Evolutionary conservation across 2,329 filamentous ascomycete genomes (phyloP).

Genomic region (Fusarium citri): DNA sequence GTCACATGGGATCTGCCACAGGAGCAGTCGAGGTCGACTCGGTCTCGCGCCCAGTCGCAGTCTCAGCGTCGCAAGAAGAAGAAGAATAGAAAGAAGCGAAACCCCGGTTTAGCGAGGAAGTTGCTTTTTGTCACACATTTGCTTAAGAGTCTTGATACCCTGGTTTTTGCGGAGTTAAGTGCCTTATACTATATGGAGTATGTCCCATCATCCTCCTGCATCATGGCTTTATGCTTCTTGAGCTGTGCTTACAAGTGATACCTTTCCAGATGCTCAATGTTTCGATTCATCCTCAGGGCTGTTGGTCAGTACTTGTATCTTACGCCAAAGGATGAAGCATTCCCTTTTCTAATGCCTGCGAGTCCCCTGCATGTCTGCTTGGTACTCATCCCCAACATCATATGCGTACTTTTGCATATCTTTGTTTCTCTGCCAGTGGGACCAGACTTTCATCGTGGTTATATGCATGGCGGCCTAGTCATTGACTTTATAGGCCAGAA

Average conservation of each 20-base stretch:
- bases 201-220: slow-evolving; percentile 40
- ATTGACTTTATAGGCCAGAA: slow-evolving; percentile 77
- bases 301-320: slow-evolving; percentile 72
- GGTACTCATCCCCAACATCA: slow-evolving; percentile 67
- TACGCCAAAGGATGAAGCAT: slow-evolving; percentile 69
- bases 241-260: slow-evolving; percentile 29
- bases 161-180: slow-evolving; percentile 74
- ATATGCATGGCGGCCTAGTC: slow-evolving; percentile 74
- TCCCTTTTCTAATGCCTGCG: slow-evolving; percentile 67
- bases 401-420: slow-evolving; percentile 71
- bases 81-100: slow-evolving; percentile 53
- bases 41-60: slow-evolving; percentile 40
- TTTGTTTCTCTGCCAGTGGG: slow-evolving; percentile 66
- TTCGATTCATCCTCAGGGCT: slow-evolving; percentile 69
- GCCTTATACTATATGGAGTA: slow-evolving; percentile 79
- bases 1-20: slow-evolving; percentile 34
- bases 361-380: slow-evolving; percentile 67
- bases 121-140: slow-evolving; percentile 70
- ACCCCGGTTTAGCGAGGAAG: slow-evolving; percentile 65
- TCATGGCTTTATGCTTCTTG: neutral
- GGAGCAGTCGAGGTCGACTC: slow-evolving; percentile 24
- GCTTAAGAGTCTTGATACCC: slow-evolving; percentile 69
- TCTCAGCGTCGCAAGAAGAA: slow-evolving; percentile 53
- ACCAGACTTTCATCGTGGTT: slow-evolving; percentile 71
- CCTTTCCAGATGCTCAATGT: slow-evolving; percentile 69